Base-by-base conservation (phyloP, 148 eudicot species). In the Spergularia bocconei region DNA sequence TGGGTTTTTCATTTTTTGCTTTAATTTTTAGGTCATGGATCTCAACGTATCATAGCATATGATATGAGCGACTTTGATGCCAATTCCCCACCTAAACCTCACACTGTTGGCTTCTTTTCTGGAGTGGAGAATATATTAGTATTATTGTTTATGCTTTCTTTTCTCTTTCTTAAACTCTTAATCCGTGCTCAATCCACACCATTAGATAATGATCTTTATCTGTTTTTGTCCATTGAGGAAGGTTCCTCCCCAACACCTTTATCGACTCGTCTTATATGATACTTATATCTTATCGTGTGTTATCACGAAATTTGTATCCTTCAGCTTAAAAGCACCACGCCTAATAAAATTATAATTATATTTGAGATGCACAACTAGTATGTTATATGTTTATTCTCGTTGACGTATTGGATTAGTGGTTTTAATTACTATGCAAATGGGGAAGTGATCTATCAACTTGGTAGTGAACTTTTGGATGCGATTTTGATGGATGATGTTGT, bases 31-130 rank as follows among this genome's bases (percentile, higher is more conserved):
- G 59, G 82, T 73, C 41, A 79, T 72, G 19, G 67, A 71, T 71
- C 66, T 75, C 25, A 78, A 70, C 63, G 67, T 70, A 78, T 53
- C 41, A 72, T 71, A 65, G 69, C 53, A 29, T 70, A 74, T 74
- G 48, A 44, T 44, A 44, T 44, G 70, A 72, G 72, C 60, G 79
- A 80, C 65, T 69, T 70, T 61, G 78, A 63, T 73, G 70, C 78
- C 65, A 23, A 44, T 44, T 13, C 73, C 70, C 77, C 81, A 84
- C 86, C 63, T 64, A 74, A 65, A 58, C 77, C 69, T 75, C 69
- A 29, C 44, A 61, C 67, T 54, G 81, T 77, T 84, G 83, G 79
- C 53, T 78, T 72, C 81, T 80, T 75, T 79, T 79, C 0, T 60
- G 17, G 36, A 65, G 72, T 64, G 79, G 67, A 36, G 75, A 54